Evolutionary conservation across 1,284 basidiomycete species (phyloP).

Genomic region (Pholiota adiposa): DNA sequence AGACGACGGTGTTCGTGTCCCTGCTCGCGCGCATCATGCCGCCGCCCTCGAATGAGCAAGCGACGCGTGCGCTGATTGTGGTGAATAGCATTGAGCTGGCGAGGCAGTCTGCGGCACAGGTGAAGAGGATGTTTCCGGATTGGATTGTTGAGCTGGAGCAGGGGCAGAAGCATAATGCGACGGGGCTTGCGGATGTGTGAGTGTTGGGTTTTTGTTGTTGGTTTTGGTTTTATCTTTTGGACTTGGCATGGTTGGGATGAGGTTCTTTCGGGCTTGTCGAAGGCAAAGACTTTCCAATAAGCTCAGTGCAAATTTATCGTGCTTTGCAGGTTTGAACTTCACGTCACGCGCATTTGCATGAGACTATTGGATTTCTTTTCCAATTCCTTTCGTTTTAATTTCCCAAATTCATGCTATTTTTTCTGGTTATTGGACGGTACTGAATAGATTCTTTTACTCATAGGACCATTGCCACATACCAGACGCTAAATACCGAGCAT

Average conservation of each 20-base stretch:
- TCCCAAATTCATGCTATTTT: too few relatives aligned
- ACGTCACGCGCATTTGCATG: too few relatives aligned
- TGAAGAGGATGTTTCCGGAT: slow-evolving; percentile 67
- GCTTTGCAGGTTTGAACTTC: too few relatives aligned
- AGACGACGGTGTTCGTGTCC: slow-evolving; percentile 91
- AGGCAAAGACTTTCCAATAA: too few relatives aligned
- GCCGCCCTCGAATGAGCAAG: slow-evolving; percentile 44
- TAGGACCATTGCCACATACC: slow-evolving; percentile 92
- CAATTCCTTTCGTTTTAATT: too few relatives aligned
- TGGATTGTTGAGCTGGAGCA: slow-evolving; percentile 94
- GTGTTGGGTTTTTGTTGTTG: slow-evolving; percentile 24
- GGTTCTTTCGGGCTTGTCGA: not conserved
- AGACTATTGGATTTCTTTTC: too few relatives aligned
- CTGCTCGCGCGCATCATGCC: slow-evolving; percentile 67
- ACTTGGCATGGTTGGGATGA: not conserved
- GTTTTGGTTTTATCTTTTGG: not conserved
- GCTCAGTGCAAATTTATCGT: too few relatives aligned
- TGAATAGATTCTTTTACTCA: too few relatives aligned
- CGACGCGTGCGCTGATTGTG: slow-evolving; percentile 74
- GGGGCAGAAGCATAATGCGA: slow-evolving; percentile 75
- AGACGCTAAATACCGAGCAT: slow-evolving; percentile 74
- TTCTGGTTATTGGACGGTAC: too few relatives aligned
- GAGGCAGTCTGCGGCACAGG: slow-evolving; percentile 82
- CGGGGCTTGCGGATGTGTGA: slow-evolving; percentile 86
- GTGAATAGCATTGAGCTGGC: slow-evolving; percentile 92